A percentile compares a stretch with the other conserved stretches of the same genome.
Evolutionary conservation across 176 grass and related monocot genomes (phyloP).

Genomic region (Oryza australiensis): DNA sequence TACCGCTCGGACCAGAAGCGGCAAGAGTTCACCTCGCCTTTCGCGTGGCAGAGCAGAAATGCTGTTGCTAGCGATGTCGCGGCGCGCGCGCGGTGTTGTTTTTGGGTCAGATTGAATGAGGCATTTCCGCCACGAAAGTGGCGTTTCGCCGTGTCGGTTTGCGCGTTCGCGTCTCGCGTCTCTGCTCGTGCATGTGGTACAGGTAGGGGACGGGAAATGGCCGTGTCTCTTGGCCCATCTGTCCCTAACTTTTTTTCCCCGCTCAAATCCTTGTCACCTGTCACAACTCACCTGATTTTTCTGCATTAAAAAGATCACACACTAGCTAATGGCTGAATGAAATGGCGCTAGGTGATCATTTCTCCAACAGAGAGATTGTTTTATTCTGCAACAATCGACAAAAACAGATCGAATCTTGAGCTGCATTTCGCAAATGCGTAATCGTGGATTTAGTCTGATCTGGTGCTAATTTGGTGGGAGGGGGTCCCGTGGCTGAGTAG

Average conservation of each 20-base stretch:
- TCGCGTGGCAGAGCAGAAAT: not conserved
- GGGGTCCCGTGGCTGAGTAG: slow-evolving; percentile 31
- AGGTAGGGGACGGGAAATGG: slow-evolving; percentile 3
- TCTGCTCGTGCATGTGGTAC: slow-evolving; percentile 35
- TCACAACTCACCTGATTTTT: slow-evolving; percentile 3
- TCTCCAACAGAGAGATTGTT: not conserved
- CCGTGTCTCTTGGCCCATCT: slow-evolving; percentile 43
- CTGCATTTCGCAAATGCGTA: not conserved
- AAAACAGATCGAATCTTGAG: slow-evolving; percentile 32
- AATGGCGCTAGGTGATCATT: slow-evolving; percentile 6
- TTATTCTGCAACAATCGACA: slow-evolving; percentile 38
- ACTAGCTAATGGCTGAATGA: not conserved
- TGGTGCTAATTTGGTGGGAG: slow-evolving; percentile 19
- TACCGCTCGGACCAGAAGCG: not conserved
- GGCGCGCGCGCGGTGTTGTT: not conserved
- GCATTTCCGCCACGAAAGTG: slow-evolving; percentile 42
- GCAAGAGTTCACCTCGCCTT: slow-evolving; percentile 28
- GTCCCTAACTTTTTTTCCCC: slow-evolving; percentile 34
- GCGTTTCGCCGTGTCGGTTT: slow-evolving; percentile 25
- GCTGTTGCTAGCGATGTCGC: not conserved
- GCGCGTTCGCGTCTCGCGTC: not conserved
- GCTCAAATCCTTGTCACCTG: slow-evolving; percentile 39
- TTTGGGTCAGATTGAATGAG: slow-evolving; percentile 19
- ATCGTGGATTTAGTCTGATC: not conserved
- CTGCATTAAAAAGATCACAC: slow-evolving; percentile 9